A percentile compares a stretch with the other conserved stretches of the same genome.
These are phyloP conservation scores for Gossypium lobatum DNA, from an alignment of 441 rosid species.

Conservation along the genomic window DNA sequence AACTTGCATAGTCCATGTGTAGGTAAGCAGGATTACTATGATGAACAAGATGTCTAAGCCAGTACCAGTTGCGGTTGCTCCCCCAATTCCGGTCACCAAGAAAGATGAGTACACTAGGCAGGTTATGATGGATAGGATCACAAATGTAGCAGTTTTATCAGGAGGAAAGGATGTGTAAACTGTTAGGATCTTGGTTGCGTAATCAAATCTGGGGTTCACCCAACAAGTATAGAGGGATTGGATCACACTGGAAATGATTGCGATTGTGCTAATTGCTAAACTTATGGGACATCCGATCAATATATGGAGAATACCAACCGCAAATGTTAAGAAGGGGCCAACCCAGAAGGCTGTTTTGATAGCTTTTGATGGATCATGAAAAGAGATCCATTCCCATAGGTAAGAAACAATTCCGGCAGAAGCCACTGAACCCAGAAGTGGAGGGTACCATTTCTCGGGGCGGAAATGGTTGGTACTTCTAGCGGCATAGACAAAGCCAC, in stretches of 20 bases:
- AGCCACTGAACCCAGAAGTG: conserved; percentile 53
- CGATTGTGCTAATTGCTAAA: conserved; percentile 42
- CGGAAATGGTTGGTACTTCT: conserved; percentile 43
- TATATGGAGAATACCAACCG: conserved; percentile 51
- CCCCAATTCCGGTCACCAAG: conserved; percentile 67
- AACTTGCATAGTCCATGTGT: conserved; percentile 71
- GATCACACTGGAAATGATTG: conserved; percentile 37
- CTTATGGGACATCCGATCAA: conserved; percentile 43
- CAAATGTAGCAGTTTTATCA: conserved; percentile 28
- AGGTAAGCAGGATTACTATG: conserved; percentile 46
- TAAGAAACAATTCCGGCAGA: conserved; percentile 44
- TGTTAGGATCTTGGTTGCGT: conserved; percentile 42
- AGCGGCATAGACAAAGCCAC: conserved; percentile 41
- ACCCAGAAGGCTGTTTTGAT: conserved; percentile 62
- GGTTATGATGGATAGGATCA: conserved; percentile 24
- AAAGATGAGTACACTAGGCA: conserved; percentile 41
- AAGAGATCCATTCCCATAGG: conserved; percentile 43
- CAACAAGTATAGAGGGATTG: conserved; percentile 68
- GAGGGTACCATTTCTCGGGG: conserved; percentile 75
- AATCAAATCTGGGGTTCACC: conserved; percentile 54
- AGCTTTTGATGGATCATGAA: conserved; percentile 40
- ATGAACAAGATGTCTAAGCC: conserved; percentile 46
- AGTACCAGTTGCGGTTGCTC: conserved; percentile 57
- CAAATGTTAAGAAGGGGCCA: conserved; percentile 52
- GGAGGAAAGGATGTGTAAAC: conserved; percentile 50